Evolutionary conservation across 2,329 filamentous ascomycete species (phyloP), one percentile per base, ranked within the genome.

Genomic region (Scedosporium apiospermum): DNA sequence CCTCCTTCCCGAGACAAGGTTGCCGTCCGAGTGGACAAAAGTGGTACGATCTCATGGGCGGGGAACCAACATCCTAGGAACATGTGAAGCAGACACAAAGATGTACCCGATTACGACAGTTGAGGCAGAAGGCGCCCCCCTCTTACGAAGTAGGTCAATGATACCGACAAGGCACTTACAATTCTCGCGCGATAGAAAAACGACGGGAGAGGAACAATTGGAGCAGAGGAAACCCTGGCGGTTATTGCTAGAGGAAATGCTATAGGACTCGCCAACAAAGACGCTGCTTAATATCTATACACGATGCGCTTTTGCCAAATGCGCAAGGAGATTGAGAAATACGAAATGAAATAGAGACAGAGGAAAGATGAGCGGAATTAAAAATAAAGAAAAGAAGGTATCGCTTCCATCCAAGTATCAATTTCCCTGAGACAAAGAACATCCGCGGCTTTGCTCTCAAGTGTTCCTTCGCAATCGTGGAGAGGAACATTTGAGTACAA

Each of bases 261-360:
- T 61, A 53, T 53, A 41, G n/a, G 26, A 61, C 44, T 53, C 59
- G 59, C 44, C 16, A 34, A 51, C 18, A 51, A 38, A 14, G 27
- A 61, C 59, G 59, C 59, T 51, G 82, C 79, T 66, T 79, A 77
- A 67, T 44, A 38, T 14, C 44, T 49, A 27, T 46, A 44, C 27
- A 81, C 67, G 68, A 67, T 68, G 68, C 69, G 73, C 70, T 71
- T 72, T 72, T 71, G 75, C 71, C 69, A 71, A 58, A 27, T 41
- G 73, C 70, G 72, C 72, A 70, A 66, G 65, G 73, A 67, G 68
- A 70, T 71, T 68, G 67, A 65, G 67, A 70, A 70, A 70, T 69
- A 69, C 67, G 72, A 70, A 69, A 71, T 71, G 68, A 68, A 69
- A 23, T 3, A 23, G 2, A 69, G 63, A 65, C 68, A 69, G 67